Evolutionary conservation across 2,329 filamentous ascomycete species (phyloP), one percentile per base, ranked within the genome.

Genomic region (Botrytis cinerea): DNA sequence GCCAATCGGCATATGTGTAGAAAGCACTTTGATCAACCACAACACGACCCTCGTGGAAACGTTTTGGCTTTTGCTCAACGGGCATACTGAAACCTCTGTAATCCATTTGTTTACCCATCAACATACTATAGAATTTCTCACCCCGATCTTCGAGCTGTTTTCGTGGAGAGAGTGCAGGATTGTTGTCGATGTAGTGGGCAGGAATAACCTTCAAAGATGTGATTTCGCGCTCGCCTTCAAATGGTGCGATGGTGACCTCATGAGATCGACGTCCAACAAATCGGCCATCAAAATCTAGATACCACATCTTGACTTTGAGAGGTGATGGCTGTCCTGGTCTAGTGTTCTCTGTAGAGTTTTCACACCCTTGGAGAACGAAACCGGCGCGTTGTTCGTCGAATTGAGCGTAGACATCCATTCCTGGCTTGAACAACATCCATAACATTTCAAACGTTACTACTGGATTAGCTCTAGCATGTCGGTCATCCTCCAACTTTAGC

Each of bases 281-380:
- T 16, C 74, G 73, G 14, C 79, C 80, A 70, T 81, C 75, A n/a
- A 78, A 80, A 74, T 81, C 80, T 48, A 81, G 76, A 68, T 78
- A 78, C 76, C 80, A 81, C 73, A 78, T 76, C 40, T 75, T 74
- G 28, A 76, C 59, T 64, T 76, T 75, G 64, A 80, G 75, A 35
- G 76, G 66, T 32, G 74, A 72, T 51, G 75, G 72, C 45, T 77
- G 75, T 18, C 75, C 74, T 51, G 63, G 73, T 57, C 72, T 76
- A 12, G 32, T 28, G 28, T 68, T 70, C 16, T 74, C 73, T 7
- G 40, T 73, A 14, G 66, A 40, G 25, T 72, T 73, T 16, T 40
- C 51, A 51, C 76, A 76, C 2, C 74, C 73, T 54, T 78, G 76
- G 10, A 76, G 68, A 35, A 78, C 73, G 46, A 76, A 77, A 18